These are phyloP conservation scores for Fusarium sterilihyphosum DNA, from an alignment of 2,329 filamentous ascomycete species.

Conservation along the genomic window DNA sequence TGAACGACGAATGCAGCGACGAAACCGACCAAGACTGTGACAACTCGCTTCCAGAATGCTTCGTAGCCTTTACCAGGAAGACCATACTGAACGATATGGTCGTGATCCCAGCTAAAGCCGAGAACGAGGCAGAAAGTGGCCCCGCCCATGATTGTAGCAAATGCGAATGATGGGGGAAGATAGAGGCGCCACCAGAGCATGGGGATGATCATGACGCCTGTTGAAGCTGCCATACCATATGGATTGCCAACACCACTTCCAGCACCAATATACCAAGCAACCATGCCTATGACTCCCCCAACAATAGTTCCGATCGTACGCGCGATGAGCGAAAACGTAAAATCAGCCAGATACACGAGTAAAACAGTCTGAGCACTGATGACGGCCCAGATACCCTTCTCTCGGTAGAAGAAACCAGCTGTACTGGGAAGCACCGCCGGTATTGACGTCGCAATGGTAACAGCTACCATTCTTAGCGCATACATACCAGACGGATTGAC, in stretches of 20 bases:
- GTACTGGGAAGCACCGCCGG: constrained; percentile 53
- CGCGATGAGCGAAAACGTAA: constrained; percentile 56
- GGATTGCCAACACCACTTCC: constrained; percentile 59
- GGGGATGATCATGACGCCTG: constrained; percentile 50
- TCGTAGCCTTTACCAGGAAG: constrained; percentile 57
- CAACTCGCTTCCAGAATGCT: constrained; percentile 59
- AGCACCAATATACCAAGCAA: constrained; percentile 62
- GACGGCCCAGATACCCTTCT: constrained; percentile 62
- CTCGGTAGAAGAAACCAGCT: constrained; percentile 61
- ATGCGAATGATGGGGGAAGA: constrained; percentile 42
- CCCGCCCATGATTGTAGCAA: constrained; percentile 46
- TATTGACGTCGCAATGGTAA: constrained; percentile 56
- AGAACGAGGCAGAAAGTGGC: constrained; percentile 56
- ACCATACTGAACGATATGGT: constrained; percentile 55
- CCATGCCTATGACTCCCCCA: constrained; percentile 58
- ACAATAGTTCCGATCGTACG: constrained; percentile 56
- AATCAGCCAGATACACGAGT: constrained; percentile 61
- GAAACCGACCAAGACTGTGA: constrained; percentile 57
- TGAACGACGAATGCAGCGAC: constrained; percentile 56
- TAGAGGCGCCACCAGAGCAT: constrained; percentile 51
- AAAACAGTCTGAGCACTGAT: constrained; percentile 62
- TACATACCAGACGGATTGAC: constrained; percentile 56
- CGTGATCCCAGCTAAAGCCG: constrained; percentile 58
- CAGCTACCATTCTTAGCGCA: constrained; percentile 58
- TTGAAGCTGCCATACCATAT: constrained; percentile 59